Percentiles rank a stretch among this genome's conserved stretches.
Conservation (phyloP, 208 protist species). For the Phytomonas francai region DNA sequence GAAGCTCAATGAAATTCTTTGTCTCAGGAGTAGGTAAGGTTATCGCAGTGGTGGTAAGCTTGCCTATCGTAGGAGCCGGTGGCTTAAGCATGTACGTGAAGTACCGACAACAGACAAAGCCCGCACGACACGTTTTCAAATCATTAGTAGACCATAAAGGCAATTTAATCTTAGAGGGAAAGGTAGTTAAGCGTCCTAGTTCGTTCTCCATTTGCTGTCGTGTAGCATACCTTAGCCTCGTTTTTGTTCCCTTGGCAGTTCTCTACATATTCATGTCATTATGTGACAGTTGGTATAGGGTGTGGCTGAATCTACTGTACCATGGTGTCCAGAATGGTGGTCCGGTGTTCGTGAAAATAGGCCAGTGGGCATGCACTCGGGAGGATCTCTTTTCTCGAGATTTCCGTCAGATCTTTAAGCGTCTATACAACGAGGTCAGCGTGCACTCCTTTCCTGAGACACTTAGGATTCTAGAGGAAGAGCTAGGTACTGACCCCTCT, state of each 20-base stretch:
- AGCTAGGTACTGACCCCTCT: slow-evolving; percentile 47
- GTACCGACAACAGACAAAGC: slow-evolving; percentile 50
- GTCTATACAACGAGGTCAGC: slow-evolving; percentile 73
- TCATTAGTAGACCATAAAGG: slow-evolving; percentile 59
- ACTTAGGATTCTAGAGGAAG: slow-evolving; percentile 63
- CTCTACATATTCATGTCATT: slow-evolving; percentile 73
- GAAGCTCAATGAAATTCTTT: slow-evolving; percentile 17
- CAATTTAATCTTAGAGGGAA: slow-evolving; percentile 56
- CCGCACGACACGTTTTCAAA: slow-evolving; percentile 38
- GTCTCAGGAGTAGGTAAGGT: slow-evolving; percentile 15
- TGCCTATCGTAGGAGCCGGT: slow-evolving; percentile 38
- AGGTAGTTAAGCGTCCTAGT: slow-evolving; percentile 31
- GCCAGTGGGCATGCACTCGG: slow-evolving; percentile 87
- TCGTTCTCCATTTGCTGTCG: slow-evolving; percentile 32
- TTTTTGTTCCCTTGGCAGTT: slow-evolving; percentile 68
- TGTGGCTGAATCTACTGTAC: slow-evolving; percentile 65
- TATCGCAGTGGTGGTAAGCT: slow-evolving; percentile 19
- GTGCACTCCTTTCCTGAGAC: slow-evolving; percentile 65
- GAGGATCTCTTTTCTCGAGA: slow-evolving; percentile 81
- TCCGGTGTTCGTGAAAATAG: slow-evolving; percentile 87
- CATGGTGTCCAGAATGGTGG: slow-evolving; percentile 69
- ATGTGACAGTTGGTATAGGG: slow-evolving; percentile 37
- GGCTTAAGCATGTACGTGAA: slow-evolving; percentile 54
- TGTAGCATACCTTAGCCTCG: slow-evolving; percentile 39
- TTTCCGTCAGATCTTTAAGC: slow-evolving; percentile 70